phyloP scores from a whole-genome alignment of 371 early-diverging fungal species.

The Lichtheimia ornata region DNA sequence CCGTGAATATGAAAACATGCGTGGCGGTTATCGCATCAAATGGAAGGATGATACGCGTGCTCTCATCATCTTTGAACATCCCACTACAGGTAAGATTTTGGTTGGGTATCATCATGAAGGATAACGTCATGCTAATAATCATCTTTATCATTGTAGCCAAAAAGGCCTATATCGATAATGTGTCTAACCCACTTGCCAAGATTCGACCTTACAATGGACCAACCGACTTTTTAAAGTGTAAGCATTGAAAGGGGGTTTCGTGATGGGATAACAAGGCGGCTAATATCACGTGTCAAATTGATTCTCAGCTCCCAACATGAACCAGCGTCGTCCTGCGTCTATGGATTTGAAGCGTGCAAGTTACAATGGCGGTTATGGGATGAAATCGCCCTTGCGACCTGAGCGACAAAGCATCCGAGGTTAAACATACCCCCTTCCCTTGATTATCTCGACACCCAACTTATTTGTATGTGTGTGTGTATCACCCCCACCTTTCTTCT shows the following conservation, averaged over 20 bases:
- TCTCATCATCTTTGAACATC: slow-evolving; percentile 69
- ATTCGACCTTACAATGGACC: slow-evolving; percentile 30
- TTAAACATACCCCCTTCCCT: background rate
- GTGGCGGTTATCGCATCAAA: slow-evolving; percentile 75
- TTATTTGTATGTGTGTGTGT: no score
- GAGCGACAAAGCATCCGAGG: slow-evolving; percentile 15
- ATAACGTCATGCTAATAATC: slow-evolving; percentile 33
- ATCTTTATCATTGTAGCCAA: slow-evolving; percentile 15
- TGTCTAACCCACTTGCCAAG: slow-evolving; percentile 30
- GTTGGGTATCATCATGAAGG: slow-evolving; percentile 11
- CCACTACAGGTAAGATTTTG: slow-evolving; percentile 60
- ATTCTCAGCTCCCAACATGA: background rate
- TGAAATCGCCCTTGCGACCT: slow-evolving; percentile 11
- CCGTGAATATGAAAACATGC: slow-evolving; percentile 54
- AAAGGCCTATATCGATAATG: slow-evolving; percentile 32
- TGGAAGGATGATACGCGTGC: slow-evolving; percentile 76
- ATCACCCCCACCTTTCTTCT: no score
- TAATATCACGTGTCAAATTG: no score
- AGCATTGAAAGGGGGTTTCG: background rate
- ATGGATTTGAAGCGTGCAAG: slow-evolving; percentile 13
- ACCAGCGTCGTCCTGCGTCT: slow-evolving; percentile 18
- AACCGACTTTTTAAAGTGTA: slow-evolving; percentile 20
- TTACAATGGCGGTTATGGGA: slow-evolving; percentile 12
- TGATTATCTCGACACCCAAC: no score
- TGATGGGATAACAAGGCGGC: no score